Percentiles rank a stretch among this genome's conserved stretches.
phyloP scores from a whole-genome alignment of 495 filamentous ascomycete genomes.

The Lasiosphaeriaceae sp. region DNA sequence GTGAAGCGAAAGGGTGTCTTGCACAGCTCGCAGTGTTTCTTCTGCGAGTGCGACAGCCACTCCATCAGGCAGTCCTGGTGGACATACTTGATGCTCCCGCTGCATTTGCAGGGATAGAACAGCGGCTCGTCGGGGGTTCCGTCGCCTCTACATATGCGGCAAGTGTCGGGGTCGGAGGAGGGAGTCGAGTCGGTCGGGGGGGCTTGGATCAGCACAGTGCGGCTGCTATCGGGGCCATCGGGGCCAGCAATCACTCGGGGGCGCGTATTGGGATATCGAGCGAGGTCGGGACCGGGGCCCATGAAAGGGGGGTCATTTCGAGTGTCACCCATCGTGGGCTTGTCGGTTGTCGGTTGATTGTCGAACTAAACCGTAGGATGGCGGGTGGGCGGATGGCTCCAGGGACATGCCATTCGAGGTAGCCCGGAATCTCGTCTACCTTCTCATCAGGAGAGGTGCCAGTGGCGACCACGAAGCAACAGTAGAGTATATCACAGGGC shows the following conservation, averaged over 20 bases:
- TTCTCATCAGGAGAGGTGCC: slow-evolving; percentile 2
- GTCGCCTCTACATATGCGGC: slow-evolving; percentile 92
- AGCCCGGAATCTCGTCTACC: not conserved
- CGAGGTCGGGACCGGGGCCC: slow-evolving; percentile 14
- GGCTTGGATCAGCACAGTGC: slow-evolving; percentile 9
- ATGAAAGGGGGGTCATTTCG: slow-evolving; percentile 3
- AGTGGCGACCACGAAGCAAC: not conserved
- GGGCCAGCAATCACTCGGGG: slow-evolving; percentile 10
- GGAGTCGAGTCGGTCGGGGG: slow-evolving; percentile 14
- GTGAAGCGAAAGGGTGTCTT: slow-evolving; percentile 98
- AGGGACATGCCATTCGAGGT: slow-evolving; percentile 13
- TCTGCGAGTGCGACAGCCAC: slow-evolving; percentile 96
- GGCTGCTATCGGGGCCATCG: not conserved
- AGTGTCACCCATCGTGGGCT: slow-evolving; percentile 14
- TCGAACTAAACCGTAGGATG: too few relatives aligned
- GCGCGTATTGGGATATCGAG: slow-evolving; percentile 26
- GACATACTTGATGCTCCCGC: slow-evolving; percentile 95
- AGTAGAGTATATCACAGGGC: not conserved
- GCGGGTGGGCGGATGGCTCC: slow-evolving; percentile 4
- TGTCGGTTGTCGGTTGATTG: not conserved
- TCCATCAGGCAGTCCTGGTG: slow-evolving; percentile 98
- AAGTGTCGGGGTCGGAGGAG: slow-evolving; percentile 66
- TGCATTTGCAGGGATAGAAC: slow-evolving; percentile 98
- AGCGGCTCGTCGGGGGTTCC: slow-evolving; percentile 78
- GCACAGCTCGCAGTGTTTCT: slow-evolving; percentile 99